phyloP scores from a whole-genome alignment of 257 asterid genomes.

The Eucommia ulmoides region DNA sequence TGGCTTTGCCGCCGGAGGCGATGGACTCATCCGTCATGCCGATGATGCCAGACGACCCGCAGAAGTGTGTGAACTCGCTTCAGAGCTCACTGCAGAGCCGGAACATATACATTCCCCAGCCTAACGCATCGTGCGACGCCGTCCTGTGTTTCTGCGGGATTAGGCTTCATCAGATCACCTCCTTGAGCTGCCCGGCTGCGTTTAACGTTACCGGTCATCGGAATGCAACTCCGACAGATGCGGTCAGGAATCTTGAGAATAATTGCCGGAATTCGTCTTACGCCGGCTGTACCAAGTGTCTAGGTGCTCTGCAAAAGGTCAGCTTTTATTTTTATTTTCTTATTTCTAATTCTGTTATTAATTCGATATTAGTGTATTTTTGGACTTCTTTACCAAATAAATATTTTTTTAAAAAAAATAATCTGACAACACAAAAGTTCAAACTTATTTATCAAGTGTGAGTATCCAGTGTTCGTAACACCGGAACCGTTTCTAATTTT shows the following conservation, averaged over 20 bases:
- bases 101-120: slow-evolving; percentile 59
- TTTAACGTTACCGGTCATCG: slow-evolving; percentile 35
- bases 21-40: slow-evolving; percentile 40
- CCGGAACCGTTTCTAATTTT: no score
- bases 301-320: slow-evolving; percentile 88
- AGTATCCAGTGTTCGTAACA: no score
- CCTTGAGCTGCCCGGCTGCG: slow-evolving; percentile 72
- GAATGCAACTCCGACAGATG: slow-evolving; percentile 81
- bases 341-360: no score
- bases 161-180: slow-evolving; percentile 78
- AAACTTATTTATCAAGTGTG: no score
- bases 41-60: slow-evolving; percentile 95
- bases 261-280: slow-evolving; percentile 70
- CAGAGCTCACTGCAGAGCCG: slow-evolving; percentile 55
- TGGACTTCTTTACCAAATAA: no score
- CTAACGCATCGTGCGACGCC: slow-evolving; percentile 82
- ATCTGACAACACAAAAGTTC: no score
- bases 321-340: no score
- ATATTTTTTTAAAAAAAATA: no score
- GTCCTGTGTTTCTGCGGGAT: slow-evolving; percentile 92
- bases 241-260: slow-evolving; percentile 65
- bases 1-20: slow-evolving; percentile 36
- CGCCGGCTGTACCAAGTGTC: slow-evolving; percentile 82
- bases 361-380: no score
- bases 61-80: slow-evolving; percentile 78